Conservation (phyloP, 2,329 filamentous ascomycete species). For the Colletotrichum endophyticum region DNA sequence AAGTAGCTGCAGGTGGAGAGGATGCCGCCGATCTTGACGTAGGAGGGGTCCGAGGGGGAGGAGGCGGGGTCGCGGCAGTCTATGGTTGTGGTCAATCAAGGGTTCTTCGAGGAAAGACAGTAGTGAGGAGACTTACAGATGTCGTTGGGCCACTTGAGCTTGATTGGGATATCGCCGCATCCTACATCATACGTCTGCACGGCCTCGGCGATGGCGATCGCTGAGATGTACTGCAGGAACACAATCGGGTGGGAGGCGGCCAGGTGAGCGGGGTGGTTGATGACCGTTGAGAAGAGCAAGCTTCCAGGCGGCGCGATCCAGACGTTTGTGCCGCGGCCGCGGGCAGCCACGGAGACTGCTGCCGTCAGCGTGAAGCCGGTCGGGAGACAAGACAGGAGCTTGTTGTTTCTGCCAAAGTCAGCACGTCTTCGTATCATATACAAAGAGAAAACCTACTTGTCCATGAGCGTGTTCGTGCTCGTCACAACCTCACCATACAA, state of each 20-base stretch:
- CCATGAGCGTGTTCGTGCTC: conserved; percentile 90
- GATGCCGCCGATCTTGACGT: conserved; percentile 93
- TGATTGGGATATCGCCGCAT: conserved; percentile 78
- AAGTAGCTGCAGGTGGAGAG: conserved; percentile 88
- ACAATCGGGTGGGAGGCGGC: conserved; percentile 79
- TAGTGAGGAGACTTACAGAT: conserved; percentile 63
- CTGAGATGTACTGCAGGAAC: conserved; percentile 92
- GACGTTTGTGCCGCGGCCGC: conserved; percentile 89
- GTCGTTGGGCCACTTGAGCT: conserved; percentile 98
- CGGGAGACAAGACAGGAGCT: conserved; percentile 76
- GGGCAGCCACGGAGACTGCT: conserved; percentile 84
- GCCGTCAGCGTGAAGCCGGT: conserved; percentile 88
- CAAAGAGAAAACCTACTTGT: conserved; percentile 64
- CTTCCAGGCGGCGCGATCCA: conserved; percentile 91
- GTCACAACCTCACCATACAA: conserved; percentile 93
- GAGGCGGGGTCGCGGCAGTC: conserved; percentile 70
- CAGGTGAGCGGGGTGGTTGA: conserved; percentile 81
- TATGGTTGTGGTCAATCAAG: conserved; percentile 26
- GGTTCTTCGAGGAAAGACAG: neutral
- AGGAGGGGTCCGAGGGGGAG: conserved; percentile 51
- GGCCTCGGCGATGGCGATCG: conserved; percentile 84
- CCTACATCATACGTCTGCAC: conserved; percentile 79
- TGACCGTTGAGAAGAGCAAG: conserved; percentile 85
- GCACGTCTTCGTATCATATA: neutral
- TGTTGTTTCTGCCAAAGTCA: conserved; percentile 66